Evolutionary conservation across 371 early-diverging fungal genomes (phyloP), one percentile per base, ranked within the genome.

Genomic region (Entomophthora muscae): DNA sequence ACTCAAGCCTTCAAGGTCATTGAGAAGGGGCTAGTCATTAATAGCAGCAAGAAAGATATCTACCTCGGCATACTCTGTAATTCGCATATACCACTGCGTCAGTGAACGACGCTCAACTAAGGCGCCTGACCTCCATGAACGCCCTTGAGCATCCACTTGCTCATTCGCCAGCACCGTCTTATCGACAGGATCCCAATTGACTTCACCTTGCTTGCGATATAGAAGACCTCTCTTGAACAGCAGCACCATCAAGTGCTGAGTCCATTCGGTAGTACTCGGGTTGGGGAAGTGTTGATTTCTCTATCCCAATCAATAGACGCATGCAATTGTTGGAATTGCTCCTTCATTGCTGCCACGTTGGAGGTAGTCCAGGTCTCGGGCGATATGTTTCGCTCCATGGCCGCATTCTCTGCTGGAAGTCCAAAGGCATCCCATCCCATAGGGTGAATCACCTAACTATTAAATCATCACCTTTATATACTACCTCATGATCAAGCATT

Each of bases 361-460:
- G 71, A 70, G 13, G 70, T 65, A 0, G 94, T 93, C 95, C 94
- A 93, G 17, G 83, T 83, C 1, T 73, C 72, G 1, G 98, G 97
- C 32, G 82, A 81, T 32, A 86, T 75, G 3, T 81, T 79, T 21
- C 89, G 80, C 67, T 93, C 90, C 32, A 94, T 89, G 1, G 99
- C 98, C 0, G 92, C 94, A 72, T 98, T 98, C 70, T 99, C 99
- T 13, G 96, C 98, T 0, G 98, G 98, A 13, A 98, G 81, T 2
- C 99, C 99, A 76, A 97, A 99, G 3, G 98, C 93, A 71, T 98
- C 99, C 89, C 97, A 98, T 2, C 97, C 98, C 86, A 97, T 98
- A 0, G 98, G 94, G 71, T 89, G 89, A 0, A 94, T 67, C 2
- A 88, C 85, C 73, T 84, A n/a, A 24, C 33, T 28, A n/a, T n/a